A percentile compares a stretch with the other conserved stretches of the same genome.
phyloP scores from a whole-genome alignment of 306 rosid genomes.

The Dalbergia cultrata region DNA sequence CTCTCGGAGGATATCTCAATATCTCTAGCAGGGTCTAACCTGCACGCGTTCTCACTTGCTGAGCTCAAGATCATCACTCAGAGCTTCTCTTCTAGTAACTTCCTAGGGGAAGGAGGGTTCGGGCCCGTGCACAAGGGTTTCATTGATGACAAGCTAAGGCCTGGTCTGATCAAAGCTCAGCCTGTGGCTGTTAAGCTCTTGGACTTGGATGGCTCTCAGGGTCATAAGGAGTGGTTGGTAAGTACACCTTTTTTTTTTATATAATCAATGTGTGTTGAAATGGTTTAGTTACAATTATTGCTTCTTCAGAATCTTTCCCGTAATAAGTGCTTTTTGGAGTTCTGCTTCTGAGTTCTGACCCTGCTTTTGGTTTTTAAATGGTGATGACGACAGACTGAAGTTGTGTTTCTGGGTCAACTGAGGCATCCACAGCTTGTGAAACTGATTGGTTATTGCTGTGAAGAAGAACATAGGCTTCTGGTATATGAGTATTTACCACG shows the following conservation, averaged over 20 bases:
- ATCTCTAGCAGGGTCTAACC: slow-evolving; percentile 84
- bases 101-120: slow-evolving; percentile 97
- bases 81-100: slow-evolving; percentile 70
- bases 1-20: slow-evolving; percentile 82
- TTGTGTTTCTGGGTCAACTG: slow-evolving; percentile 88
- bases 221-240: slow-evolving; percentile 99
- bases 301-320: neutral
- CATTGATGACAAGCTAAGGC: slow-evolving; percentile 85
- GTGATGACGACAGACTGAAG: slow-evolving; percentile 73
- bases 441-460: slow-evolving; percentile 92
- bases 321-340: slow-evolving; percentile 20
- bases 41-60: slow-evolving; percentile 69
- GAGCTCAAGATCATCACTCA: slow-evolving; percentile 90
- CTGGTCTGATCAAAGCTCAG: slow-evolving; percentile 78
- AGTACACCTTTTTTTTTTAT: slow-evolving; percentile 20
- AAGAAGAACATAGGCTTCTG: slow-evolving; percentile 87
- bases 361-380: neutral
- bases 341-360: slow-evolving; percentile 41
- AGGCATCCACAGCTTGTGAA: slow-evolving; percentile 90
- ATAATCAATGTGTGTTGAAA: neutral
- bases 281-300: neutral
- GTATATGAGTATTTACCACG: slow-evolving; percentile 92
- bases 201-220: slow-evolving; percentile 89
- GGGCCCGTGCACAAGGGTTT: slow-evolving; percentile 97
- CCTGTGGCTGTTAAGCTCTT: slow-evolving; percentile 93